Conservation (phyloP, 148 eudicot genomes). For the Amaranthus hypochondriacus region DNA sequence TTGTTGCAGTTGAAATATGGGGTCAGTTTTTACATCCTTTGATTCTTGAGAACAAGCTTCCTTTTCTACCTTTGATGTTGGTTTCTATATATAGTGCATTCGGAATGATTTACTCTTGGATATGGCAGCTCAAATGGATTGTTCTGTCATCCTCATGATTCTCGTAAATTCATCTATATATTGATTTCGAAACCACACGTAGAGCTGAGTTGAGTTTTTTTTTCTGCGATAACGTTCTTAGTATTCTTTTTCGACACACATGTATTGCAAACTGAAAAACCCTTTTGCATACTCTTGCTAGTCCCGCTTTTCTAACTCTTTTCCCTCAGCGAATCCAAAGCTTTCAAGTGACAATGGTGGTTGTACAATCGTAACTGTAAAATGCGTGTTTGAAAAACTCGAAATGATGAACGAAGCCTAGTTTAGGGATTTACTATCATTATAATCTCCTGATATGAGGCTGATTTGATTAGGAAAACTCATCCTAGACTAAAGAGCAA, state of each 20-base stretch:
- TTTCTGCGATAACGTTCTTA: background rate
- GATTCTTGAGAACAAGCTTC: conserved; percentile 54
- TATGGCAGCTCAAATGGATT: conserved; percentile 74
- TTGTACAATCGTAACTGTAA: too few species aligned
- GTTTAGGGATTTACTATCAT: too few species aligned
- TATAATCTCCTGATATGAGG: too few species aligned
- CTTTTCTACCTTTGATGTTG: conserved; percentile 75
- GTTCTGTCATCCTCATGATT: conserved; percentile 30
- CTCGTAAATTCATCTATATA: background rate
- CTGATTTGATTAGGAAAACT: too few species aligned
- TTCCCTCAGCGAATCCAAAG: too few species aligned
- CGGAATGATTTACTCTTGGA: conserved; percentile 82
- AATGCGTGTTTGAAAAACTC: too few species aligned
- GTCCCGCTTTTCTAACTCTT: too few species aligned
- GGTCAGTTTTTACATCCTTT: conserved; percentile 72
- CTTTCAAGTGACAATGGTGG: too few species aligned
- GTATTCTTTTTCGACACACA: background rate
- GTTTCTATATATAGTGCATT: conserved; percentile 70
- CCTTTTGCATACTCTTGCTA: too few species aligned
- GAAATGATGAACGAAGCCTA: too few species aligned
- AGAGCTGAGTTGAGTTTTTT: background rate
- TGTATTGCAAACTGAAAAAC: background rate
- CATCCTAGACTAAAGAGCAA: too few species aligned
- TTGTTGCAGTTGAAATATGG: conserved; percentile 68
- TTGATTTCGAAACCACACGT: background rate